Evolutionary conservation across 108 stramenopile genomes (phyloP).

Genomic region (Epithemia pelagica): DNA sequence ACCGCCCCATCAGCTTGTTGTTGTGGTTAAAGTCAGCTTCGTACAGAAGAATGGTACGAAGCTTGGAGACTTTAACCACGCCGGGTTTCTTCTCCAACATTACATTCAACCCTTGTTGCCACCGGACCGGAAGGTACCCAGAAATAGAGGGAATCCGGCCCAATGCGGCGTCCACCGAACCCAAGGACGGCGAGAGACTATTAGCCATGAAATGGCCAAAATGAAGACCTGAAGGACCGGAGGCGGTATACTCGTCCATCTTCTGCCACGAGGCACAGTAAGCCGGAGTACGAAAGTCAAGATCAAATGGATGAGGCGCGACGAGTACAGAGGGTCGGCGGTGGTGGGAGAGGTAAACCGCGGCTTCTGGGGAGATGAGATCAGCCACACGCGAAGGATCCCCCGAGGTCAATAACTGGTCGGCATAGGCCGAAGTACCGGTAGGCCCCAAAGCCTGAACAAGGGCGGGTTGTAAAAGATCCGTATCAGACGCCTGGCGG

Average conservation of each 20-base stretch:
- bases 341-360: too few relatives aligned
- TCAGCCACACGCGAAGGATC: background rate
- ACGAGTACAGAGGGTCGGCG: background rate
- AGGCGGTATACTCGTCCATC: background rate
- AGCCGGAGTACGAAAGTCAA: background rate
- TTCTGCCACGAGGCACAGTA: background rate
- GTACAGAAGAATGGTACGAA: constrained; percentile 14
- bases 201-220: background rate
- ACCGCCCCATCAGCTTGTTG: constrained; percentile 13
- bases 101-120: background rate
- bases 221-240: background rate
- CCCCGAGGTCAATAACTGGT: background rate
- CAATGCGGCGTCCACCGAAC: too few relatives aligned
- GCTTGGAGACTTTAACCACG: background rate
- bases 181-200: too few relatives aligned
- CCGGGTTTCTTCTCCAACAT: constrained; percentile 10
- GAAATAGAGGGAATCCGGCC: background rate
- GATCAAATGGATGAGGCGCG: background rate
- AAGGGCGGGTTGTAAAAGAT: background rate
- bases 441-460: background rate
- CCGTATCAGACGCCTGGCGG: background rate
- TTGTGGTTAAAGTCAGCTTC: constrained; percentile 17
- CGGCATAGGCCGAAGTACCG: background rate
- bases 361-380: background rate
- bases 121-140: background rate